Base-by-base conservation (phyloP, 2,329 filamentous ascomycete species). In the Cryphonectria carpinicola region DNA sequence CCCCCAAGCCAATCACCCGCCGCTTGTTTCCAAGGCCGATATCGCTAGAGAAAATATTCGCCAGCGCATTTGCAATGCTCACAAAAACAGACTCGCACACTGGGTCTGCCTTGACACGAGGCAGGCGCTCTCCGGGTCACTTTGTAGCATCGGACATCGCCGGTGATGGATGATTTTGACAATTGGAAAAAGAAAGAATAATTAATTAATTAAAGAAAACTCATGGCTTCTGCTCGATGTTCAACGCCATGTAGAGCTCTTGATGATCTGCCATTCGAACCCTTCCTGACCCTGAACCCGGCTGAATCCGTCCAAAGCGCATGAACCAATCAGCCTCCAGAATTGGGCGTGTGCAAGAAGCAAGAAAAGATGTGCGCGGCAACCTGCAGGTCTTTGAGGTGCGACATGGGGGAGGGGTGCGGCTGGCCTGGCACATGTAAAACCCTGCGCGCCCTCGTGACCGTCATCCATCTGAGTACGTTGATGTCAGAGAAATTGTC, bases 401-500 rank as follows among this genome's bases (percentile, higher is more conserved):
- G n/a, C 61, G n/a, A 35, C 25, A 58, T 8, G 49, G 37, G 25
- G 25, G 41, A 61, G 39, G 67, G 52, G 46, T 65, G 61, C 67
- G 28, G 41, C 54, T 46, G 54, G 28, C 43, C 54, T 61, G 41
- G 39, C 39, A 37, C n/a, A 39, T 62, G 56, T 37, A 58, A 46
- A 56, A 17, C 25, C 22, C 22, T 43, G 32, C 28, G 54, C 35
- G 54, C 28, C 67, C 54, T 41, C 62, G 49, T 69, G 61, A 65
- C 49, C 22, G 52, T 69, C 41, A 65, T 41, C 28, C 32, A 43
- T 28, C 49, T 41, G 32, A 49, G 39, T 66, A 69, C 67, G 58
- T 66, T 66, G 54, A 60, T 72, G 65, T 72, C 66, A 70, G 70
- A 61, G 69, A 43, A 65, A 70, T 72, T 69, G 62, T 70, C 68